phyloP scores from a whole-genome alignment of 805 yeast species.

The Kregervanrija fluxuum region DNA sequence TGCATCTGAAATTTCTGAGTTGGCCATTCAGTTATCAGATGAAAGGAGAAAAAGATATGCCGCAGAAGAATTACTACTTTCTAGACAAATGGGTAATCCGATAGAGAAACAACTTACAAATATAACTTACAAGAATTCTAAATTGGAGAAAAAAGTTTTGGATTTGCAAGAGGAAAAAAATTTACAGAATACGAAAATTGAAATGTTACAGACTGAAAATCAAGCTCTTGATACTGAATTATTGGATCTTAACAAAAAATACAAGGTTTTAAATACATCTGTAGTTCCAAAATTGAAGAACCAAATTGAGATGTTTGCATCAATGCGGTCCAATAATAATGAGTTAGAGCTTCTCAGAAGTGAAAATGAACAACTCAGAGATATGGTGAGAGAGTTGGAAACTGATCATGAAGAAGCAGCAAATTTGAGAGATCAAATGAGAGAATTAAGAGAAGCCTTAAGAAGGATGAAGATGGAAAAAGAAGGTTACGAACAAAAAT shows the following conservation, averaged over 20 bases:
- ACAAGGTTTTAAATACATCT: constrained; percentile 34
- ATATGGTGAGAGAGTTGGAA: constrained; percentile 19
- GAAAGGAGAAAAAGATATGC: constrained; percentile 61
- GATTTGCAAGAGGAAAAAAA: constrained; percentile 18
- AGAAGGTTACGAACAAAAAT: constrained; percentile 7
- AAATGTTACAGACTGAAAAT: constrained; percentile 30
- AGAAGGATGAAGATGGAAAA: constrained; percentile 23
- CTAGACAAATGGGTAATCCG: constrained; percentile 33
- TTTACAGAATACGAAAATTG: constrained; percentile 32
- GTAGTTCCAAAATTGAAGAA: constrained; percentile 42
- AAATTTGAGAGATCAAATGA: constrained; percentile 5
- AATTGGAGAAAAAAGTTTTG: constrained; percentile 31
- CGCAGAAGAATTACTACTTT: constrained; percentile 62
- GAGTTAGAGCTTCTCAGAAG: constrained; percentile 23
- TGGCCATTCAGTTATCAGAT: constrained; percentile 51
- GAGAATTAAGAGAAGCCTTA: constrained; percentile 10
- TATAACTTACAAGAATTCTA: constrained; percentile 49
- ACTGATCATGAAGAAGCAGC: constrained; percentile 8
- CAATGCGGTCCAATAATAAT: constrained; percentile 12
- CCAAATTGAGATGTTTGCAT: constrained; percentile 27
- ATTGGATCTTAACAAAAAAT: constrained; percentile 33
- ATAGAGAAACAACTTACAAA: constrained; percentile 46
- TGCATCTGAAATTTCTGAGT: constrained; percentile 37
- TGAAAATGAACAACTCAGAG: constrained; percentile 28
- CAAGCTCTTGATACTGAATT: constrained; percentile 32